A percentile compares a stretch with the other conserved stretches of the same genome.
phyloP scores from a whole-genome alignment of 1,139 yeast genomes.

The Pneumocystis wakefieldiae region DNA sequence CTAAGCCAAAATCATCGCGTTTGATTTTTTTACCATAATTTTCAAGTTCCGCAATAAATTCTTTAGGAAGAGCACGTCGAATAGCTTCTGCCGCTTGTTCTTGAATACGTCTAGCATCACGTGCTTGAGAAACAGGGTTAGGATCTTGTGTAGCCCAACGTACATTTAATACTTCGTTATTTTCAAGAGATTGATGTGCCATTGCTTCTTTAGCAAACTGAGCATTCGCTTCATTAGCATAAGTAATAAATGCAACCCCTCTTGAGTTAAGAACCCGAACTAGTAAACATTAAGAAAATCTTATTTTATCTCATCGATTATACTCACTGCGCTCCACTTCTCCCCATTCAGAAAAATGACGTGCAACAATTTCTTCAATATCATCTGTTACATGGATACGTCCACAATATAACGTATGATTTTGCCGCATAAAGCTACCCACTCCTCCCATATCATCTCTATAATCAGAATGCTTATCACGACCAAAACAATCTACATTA shows the following conservation, averaged over 20 bases:
- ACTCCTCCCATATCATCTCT: slow-evolving; percentile 92
- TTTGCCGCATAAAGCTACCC: slow-evolving; percentile 60
- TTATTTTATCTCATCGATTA: background rate
- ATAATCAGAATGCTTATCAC: slow-evolving; percentile 70
- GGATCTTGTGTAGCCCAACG: slow-evolving; percentile 91
- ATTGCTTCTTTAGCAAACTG: slow-evolving; percentile 92
- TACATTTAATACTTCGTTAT: slow-evolving; percentile 50
- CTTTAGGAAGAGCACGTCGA: slow-evolving; percentile 22
- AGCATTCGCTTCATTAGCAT: slow-evolving; percentile 51
- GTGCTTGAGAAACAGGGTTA: slow-evolving; percentile 47
- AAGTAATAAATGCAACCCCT: slow-evolving; percentile 71
- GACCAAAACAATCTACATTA: slow-evolving; percentile 80
- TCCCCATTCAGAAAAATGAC: slow-evolving; percentile 63
- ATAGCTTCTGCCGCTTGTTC: slow-evolving; percentile 30
- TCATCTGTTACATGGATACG: slow-evolving; percentile 35
- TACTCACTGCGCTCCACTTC: slow-evolving; percentile 42
- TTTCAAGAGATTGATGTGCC: slow-evolving; percentile 60
- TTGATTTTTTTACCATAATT: slow-evolving; percentile 9
- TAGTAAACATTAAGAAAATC: background rate
- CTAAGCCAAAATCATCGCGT: slow-evolving; percentile 10
- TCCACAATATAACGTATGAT: slow-evolving; percentile 67
- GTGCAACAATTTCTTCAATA: slow-evolving; percentile 32
- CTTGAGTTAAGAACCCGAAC: slow-evolving; percentile 43
- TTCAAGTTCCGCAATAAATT: slow-evolving; percentile 15
- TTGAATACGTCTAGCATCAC: slow-evolving; percentile 29